These are phyloP conservation scores for Neodidymelliopsis sp. DNA, from an alignment of 2,329 filamentous ascomycete genomes.

Conservation along the genomic window DNA sequence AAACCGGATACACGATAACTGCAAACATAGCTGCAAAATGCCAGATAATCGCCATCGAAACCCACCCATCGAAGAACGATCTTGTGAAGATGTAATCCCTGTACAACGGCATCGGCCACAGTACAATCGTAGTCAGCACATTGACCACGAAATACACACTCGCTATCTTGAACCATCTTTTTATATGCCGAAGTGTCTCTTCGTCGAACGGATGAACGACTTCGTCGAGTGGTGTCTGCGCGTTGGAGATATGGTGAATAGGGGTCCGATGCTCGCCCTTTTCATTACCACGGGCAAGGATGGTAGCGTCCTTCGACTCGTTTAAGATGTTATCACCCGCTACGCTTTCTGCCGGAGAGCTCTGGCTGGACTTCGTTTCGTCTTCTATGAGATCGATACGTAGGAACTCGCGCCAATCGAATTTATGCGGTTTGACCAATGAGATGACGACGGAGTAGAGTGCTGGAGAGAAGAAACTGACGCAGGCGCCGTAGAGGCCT, in stretches of 20 bases:
- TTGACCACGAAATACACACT: slow-evolving; percentile 19
- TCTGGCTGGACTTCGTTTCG: slow-evolving; percentile 6
- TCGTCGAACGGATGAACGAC: slow-evolving; percentile 19
- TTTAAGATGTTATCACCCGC: neutral
- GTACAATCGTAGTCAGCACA: slow-evolving; percentile 52
- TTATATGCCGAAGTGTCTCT: slow-evolving; percentile 12
- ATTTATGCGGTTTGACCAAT: slow-evolving; percentile 7
- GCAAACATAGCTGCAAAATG: slow-evolving; percentile 74
- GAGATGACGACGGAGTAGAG: slow-evolving; percentile 57
- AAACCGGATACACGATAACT: slow-evolving; percentile 81
- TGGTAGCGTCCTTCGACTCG: neutral
- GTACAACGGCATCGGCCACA: slow-evolving; percentile 95
- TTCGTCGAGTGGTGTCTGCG: slow-evolving; percentile 14
- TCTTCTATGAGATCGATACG: slow-evolving; percentile 21
- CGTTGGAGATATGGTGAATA: slow-evolving; percentile 2
- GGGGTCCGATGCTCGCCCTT: slow-evolving; percentile 2
- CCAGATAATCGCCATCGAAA: slow-evolving; percentile 72
- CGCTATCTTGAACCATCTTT: slow-evolving; percentile 18
- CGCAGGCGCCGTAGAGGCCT: slow-evolving; percentile 85
- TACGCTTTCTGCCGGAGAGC: slow-evolving; percentile 7
- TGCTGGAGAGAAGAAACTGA: slow-evolving; percentile 76
- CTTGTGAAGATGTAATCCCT: slow-evolving; percentile 82
- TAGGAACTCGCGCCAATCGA: slow-evolving; percentile 20
- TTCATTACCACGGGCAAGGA: neutral
- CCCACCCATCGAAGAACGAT: slow-evolving; percentile 81